Percentiles rank a stretch among this genome's conserved stretches.
phyloP scores from a whole-genome alignment of 2,329 filamentous ascomycete genomes.

The Sarocladiaceae sp. region DNA sequence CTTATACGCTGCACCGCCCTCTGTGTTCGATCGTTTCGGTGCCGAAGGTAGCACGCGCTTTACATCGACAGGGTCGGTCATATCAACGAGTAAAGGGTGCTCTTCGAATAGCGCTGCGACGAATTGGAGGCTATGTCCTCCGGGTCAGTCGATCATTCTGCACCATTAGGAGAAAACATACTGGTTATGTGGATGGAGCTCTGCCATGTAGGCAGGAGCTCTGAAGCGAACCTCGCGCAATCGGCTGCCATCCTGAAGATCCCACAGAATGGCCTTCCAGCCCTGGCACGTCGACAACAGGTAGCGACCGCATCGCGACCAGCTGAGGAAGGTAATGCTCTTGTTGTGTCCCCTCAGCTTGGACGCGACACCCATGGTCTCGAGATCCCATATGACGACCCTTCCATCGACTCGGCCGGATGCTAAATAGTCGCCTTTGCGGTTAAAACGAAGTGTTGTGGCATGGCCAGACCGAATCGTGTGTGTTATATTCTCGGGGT shows the following conservation, averaged over 20 bases:
- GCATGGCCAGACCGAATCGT: constrained; percentile 72
- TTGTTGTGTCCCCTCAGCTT: constrained; percentile 91
- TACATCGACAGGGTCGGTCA: constrained; percentile 62
- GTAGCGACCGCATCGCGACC: constrained; percentile 89
- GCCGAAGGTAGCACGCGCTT: constrained; percentile 78
- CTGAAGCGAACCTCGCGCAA: constrained; percentile 86
- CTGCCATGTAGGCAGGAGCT: constrained; percentile 91
- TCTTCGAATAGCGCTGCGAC: constrained; percentile 93
- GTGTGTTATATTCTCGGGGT: constrained; percentile 84
- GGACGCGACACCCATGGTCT: constrained; percentile 93
- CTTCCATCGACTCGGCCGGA: constrained; percentile 92
- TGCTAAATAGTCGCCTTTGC: constrained; percentile 89
- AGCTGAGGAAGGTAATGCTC: constrained; percentile 91
- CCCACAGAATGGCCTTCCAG: constrained; percentile 96
- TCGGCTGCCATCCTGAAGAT: constrained; percentile 66
- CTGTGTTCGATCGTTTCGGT: constrained; percentile 68
- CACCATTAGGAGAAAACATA: constrained; percentile 32
- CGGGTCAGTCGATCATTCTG: background rate
- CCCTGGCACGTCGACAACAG: constrained; percentile 90
- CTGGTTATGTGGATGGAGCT: constrained; percentile 89
- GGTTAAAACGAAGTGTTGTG: constrained; percentile 78
- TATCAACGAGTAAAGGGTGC: constrained; percentile 82
- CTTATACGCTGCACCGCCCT: constrained; percentile 63
- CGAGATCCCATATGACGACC: constrained; percentile 93
- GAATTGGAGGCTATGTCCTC: constrained; percentile 66